Conservation (phyloP, 306 rosid species). For the Cicer arietinum region DNA sequence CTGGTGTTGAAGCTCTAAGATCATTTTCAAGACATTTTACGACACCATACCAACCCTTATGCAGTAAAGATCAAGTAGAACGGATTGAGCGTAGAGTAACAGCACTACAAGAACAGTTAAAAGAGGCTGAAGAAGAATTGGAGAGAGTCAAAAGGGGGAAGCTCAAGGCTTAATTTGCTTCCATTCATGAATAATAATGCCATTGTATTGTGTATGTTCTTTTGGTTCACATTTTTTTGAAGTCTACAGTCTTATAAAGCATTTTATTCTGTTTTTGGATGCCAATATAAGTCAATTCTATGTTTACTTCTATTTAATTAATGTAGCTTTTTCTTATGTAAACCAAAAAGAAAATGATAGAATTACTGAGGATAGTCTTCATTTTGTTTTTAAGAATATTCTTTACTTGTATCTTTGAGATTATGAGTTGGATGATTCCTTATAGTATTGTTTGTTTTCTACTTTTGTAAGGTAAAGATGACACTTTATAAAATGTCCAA, state of each 20-base stretch:
- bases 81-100: slow-evolving; percentile 67
- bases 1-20: slow-evolving; percentile 83
- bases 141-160: slow-evolving; percentile 65
- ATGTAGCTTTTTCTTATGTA: slow-evolving; percentile 38
- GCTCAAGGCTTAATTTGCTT: slow-evolving; percentile 50
- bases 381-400: slow-evolving; percentile 37
- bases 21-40: slow-evolving; percentile 71
- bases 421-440: slow-evolving; percentile 32
- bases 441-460: slow-evolving; percentile 20
- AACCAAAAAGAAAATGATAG: slow-evolving; percentile 1
- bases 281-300: slow-evolving; percentile 40
- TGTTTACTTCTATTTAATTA: slow-evolving; percentile 14
- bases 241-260: slow-evolving; percentile 38
- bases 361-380: slow-evolving; percentile 27
- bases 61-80: slow-evolving; percentile 58
- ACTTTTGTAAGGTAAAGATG: slow-evolving; percentile 3
- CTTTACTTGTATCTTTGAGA: slow-evolving; percentile 45
- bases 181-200: slow-evolving; percentile 31
- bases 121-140: slow-evolving; percentile 72
- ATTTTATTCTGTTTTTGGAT: slow-evolving; percentile 40
- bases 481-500: background rate
- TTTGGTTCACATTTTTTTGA: slow-evolving; percentile 43
- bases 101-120: slow-evolving; percentile 60
- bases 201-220: slow-evolving; percentile 17
- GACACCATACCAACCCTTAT: slow-evolving; percentile 62